These are phyloP conservation scores for Athelia psychrophila DNA, from an alignment of 1,284 basidiomycete species.

Conservation along the genomic window DNA sequence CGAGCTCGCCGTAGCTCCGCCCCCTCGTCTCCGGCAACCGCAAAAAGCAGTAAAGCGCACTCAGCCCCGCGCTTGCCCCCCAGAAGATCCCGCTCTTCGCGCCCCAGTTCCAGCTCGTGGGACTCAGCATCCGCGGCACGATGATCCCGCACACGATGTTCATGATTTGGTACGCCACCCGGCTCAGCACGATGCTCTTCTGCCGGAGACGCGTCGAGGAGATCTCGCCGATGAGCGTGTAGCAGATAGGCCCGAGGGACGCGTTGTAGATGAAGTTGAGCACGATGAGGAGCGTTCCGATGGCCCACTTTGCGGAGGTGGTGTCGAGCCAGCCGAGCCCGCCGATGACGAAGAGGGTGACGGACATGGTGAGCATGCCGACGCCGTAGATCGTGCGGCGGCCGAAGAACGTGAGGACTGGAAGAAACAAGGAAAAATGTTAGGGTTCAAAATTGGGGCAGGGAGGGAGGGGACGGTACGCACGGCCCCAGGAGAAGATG, in stretches of 20 bases:
- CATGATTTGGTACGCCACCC: conserved; percentile 38
- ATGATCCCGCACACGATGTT: conserved; percentile 36
- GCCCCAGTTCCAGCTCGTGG: conserved; percentile 36
- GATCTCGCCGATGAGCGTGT: conserved; percentile 36
- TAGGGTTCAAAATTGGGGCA: background rate
- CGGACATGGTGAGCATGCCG: conserved; percentile 36
- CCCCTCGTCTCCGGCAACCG: too few relatives aligned
- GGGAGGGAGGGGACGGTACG: background rate
- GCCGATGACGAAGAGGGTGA: conserved; percentile 42
- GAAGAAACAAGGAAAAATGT: background rate
- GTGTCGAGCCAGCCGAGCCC: conserved; percentile 31
- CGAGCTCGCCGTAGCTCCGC: too few relatives aligned
- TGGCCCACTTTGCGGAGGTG: conserved; percentile 19
- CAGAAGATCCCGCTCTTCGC: conserved; percentile 34
- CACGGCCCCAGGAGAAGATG: conserved; percentile 12
- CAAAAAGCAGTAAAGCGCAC: conserved; percentile 20
- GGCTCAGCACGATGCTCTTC: conserved; percentile 48
- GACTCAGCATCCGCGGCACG: conserved; percentile 37
- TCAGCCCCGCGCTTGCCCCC: conserved; percentile 23
- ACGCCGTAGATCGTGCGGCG: conserved; percentile 34
- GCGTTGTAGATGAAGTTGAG: conserved; percentile 33
- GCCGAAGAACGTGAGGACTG: conserved; percentile 12
- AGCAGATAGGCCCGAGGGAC: conserved; percentile 34
- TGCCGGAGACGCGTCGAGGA: conserved; percentile 35
- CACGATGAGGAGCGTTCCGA: conserved; percentile 28